Conservation (phyloP, 805 yeast species). For the Pichia phayaonensis region DNA sequence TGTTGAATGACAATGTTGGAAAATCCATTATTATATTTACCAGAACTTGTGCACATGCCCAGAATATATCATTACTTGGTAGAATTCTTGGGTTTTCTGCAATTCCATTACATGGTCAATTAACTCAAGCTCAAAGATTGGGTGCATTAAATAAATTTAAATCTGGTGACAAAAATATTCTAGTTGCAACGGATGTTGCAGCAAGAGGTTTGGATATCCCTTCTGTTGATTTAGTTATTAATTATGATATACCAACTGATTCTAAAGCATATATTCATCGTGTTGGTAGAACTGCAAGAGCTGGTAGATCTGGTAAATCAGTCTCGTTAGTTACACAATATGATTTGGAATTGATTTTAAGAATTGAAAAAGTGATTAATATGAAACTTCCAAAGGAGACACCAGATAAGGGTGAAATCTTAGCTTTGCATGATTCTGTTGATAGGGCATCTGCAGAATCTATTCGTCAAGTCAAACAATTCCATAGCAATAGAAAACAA, state of each 20-base stretch:
- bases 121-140: slow-evolving; percentile 75
- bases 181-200: slow-evolving; percentile 87
- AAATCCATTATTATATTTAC: slow-evolving; percentile 86
- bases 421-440: slow-evolving; percentile 75
- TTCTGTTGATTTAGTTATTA: slow-evolving; percentile 78
- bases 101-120: slow-evolving; percentile 90
- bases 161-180: slow-evolving; percentile 57
- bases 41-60: slow-evolving; percentile 92
- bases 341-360: slow-evolving; percentile 78
- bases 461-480: slow-evolving; percentile 65
- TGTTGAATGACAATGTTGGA: slow-evolving; percentile 76
- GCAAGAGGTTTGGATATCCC: slow-evolving; percentile 97
- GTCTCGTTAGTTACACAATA: slow-evolving; percentile 88
- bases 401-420: slow-evolving; percentile 68
- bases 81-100: slow-evolving; percentile 81
- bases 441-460: slow-evolving; percentile 91
- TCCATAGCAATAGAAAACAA: slow-evolving; percentile 32
- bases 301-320: slow-evolving; percentile 84
- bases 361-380: slow-evolving; percentile 82
- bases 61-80: slow-evolving; percentile 75
- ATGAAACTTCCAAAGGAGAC: slow-evolving; percentile 80
- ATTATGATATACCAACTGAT: slow-evolving; percentile 91
- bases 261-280: slow-evolving; percentile 95
- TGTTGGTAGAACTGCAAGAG: slow-evolving; percentile 97
- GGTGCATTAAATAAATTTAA: slow-evolving; percentile 78